Evolutionary conservation across 2,329 filamentous ascomycete genomes (phyloP).

Genomic region (Aspergillus sp.): DNA sequence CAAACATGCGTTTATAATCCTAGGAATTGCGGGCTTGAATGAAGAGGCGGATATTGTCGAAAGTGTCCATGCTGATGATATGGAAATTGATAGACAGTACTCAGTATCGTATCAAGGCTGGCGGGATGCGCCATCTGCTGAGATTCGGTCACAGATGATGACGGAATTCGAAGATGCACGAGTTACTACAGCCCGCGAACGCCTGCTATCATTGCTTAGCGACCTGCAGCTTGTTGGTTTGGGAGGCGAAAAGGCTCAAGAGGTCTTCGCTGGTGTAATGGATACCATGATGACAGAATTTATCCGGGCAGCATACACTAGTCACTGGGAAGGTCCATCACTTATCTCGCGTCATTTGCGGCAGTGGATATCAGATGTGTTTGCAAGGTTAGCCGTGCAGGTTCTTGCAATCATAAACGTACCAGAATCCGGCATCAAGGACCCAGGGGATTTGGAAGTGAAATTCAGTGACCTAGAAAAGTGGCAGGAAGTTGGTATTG

Average conservation of each 20-base stretch:
- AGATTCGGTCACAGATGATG: conserved; percentile 33
- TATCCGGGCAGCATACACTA: conserved; percentile 56
- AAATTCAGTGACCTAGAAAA: conserved; percentile 48
- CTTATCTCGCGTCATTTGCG: conserved; percentile 51
- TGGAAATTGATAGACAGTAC: conserved; percentile 39
- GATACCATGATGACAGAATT: conserved; percentile 58
- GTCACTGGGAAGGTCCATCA: conserved; percentile 55
- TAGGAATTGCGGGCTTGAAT: conserved; percentile 37
- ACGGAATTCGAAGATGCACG: conserved; percentile 29
- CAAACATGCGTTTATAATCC: conserved; percentile 45
- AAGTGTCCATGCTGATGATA: conserved; percentile 26
- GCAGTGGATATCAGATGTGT: conserved; percentile 57
- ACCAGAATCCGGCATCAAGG: conserved; percentile 21
- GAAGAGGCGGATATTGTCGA: conserved; percentile 23
- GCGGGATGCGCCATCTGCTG: conserved; percentile 32
- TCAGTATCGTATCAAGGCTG: conserved; percentile 41
- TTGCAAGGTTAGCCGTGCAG: conserved; percentile 53
- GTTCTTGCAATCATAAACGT: conserved; percentile 45
- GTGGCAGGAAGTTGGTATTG: conserved; percentile 57
- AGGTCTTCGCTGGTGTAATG: conserved; percentile 60
- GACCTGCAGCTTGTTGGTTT: conserved; percentile 55
- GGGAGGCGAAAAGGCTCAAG: conserved; percentile 55
- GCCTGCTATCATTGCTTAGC: conserved; percentile 43
- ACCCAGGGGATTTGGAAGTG: conserved; percentile 31
- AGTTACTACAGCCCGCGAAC: conserved; percentile 32